A percentile compares a stretch with the other conserved stretches of the same genome.
Conservation (phyloP, 2,329 filamentous ascomycete genomes). For the Zymoseptoria tritici region DNA sequence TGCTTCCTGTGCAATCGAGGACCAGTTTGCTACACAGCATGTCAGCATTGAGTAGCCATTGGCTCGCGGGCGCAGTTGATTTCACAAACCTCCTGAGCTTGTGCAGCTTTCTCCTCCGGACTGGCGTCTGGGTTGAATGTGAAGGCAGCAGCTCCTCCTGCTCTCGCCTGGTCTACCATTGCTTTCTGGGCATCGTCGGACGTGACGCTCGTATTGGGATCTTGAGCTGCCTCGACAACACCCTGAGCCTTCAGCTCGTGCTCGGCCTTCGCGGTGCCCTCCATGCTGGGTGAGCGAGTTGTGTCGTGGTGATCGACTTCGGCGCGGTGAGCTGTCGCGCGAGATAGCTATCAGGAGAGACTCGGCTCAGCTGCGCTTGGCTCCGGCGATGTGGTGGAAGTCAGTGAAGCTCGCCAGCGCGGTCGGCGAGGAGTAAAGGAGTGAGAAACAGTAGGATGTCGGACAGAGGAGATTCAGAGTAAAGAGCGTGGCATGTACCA, state of each 20-base stretch:
- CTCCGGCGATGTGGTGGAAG: background rate
- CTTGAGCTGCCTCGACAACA: constrained; percentile 65
- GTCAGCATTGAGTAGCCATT: constrained; percentile 11
- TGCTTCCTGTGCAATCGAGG: constrained; percentile 39
- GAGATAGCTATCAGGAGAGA: background rate
- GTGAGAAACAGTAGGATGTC: background rate
- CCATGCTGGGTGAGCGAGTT: background rate
- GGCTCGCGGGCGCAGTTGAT: background rate
- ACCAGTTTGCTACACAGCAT: constrained; percentile 15
- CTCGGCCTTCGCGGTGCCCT: background rate
- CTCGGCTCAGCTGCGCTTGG: background rate
- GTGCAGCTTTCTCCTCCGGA: constrained; percentile 74
- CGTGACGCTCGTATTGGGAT: constrained; percentile 61
- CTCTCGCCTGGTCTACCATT: constrained; percentile 68
- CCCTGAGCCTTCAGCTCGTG: constrained; percentile 74
- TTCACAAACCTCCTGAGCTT: constrained; percentile 58
- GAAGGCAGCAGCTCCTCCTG: constrained; percentile 72
- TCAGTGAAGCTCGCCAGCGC: background rate
- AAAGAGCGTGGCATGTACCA: background rate
- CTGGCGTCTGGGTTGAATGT: constrained; percentile 81
- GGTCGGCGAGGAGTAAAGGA: background rate
- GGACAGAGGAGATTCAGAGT: background rate
- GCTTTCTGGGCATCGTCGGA: constrained; percentile 65
- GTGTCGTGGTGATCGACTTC: background rate
- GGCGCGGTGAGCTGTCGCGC: background rate